phyloP scores from a whole-genome alignment of 768 basidiomycete genomes.

The Pleurotus citrinopileatus region DNA sequence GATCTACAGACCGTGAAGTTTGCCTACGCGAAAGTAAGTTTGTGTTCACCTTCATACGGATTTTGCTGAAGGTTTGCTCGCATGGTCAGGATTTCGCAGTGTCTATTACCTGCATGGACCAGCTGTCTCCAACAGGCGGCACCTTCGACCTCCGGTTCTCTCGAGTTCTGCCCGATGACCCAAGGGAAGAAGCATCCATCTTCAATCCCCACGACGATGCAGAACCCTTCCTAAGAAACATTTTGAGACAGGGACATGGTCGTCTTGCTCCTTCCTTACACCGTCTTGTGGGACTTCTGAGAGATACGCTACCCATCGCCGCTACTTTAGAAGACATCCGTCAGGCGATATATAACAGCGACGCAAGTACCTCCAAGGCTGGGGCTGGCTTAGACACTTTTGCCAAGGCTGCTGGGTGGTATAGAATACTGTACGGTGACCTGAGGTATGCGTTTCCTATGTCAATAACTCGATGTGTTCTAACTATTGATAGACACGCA shows the following conservation, averaged over 20 bases:
- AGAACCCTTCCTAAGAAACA: conserved; percentile 69
- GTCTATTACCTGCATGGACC: conserved; percentile 76
- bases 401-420: conserved; percentile 82
- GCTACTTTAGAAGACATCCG: conserved; percentile 63
- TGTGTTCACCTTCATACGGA: neutral
- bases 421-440: conserved; percentile 69
- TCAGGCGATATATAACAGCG: conserved; percentile 24
- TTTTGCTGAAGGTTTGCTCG: too few species aligned
- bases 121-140: conserved; percentile 63
- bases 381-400: conserved; percentile 53
- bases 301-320: conserved; percentile 77
- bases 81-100: conserved; percentile 77
- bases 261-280: conserved; percentile 63
- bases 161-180: conserved; percentile 28
- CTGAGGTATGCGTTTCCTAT: conserved; percentile 42
- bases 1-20: conserved; percentile 93
- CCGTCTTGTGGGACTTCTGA: conserved; percentile 62
- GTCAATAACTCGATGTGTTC: neutral
- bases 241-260: conserved; percentile 65
- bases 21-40: conserved; percentile 62
- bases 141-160: conserved; percentile 76
- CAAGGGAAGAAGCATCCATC: conserved; percentile 17
- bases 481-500: conserved; percentile 50
- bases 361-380: neutral
- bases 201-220: conserved; percentile 80